Base-by-base conservation (phyloP, 192 early-diverging fungal genomes). In the Nowakowskiella sp. region DNA sequence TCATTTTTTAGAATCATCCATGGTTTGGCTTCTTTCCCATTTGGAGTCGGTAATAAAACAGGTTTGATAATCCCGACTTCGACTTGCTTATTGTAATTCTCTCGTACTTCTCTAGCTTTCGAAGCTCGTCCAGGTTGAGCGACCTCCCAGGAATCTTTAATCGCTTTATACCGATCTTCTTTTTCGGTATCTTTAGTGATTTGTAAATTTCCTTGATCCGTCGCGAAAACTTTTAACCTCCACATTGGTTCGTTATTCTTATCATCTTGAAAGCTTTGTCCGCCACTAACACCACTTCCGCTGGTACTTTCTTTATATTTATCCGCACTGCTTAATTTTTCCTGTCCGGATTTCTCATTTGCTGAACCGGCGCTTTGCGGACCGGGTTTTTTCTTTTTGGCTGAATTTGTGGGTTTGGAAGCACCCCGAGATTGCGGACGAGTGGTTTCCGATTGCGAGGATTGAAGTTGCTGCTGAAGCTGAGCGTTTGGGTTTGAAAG, bases 121-220 rank as follows among this genome's bases (percentile, higher is more conserved):
- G 57, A 47, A 5, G 72, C 49, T 6, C 80, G 57, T 0, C 80
- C 80, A 4, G 66, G 68, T 28, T 74, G 65, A 3, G 61, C 44
- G 4, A 57, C 36, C 52, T 82, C 80, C 80, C 80, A 82, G 8
- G 52, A 36, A 29, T 82, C 80, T 53, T 82, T 82, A 23, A 82
- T 72, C 13, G 64, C 60, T 26, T 60, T 53, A 31, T 76, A 70
- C 28, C 74, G 61, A 48, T 82, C 80, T 52, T 82, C 80, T 31
- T 79, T 77, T 51, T 82, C 80, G 0, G 76, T 80, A 49, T 82
- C 80, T 43, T 72, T 76, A 1, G 69, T 50, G 9, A 82, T 73
- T 0, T 49, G 27, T 9, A 82, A 36, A 0, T 61, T 59, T 1
- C 68, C 62, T 6, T 60, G 25, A 28, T 82, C 80, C 2, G 71